phyloP scores from a whole-genome alignment of 1,139 yeast species.

The Candida albicans region DNA sequence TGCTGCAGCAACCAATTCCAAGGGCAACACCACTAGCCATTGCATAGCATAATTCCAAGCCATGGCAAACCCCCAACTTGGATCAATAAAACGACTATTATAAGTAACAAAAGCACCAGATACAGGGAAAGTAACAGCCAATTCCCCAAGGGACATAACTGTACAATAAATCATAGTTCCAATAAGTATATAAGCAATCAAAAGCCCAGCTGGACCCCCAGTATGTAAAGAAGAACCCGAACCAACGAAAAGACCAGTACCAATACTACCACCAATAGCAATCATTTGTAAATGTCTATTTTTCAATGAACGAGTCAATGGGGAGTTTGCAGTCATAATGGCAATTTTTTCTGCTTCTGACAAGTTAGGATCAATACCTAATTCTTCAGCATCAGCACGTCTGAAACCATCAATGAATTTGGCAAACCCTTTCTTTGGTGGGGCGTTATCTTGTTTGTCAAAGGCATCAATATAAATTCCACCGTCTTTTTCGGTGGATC shows the following conservation, averaged over 20 bases:
- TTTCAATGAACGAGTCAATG: conserved; percentile 63
- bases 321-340: conserved; percentile 64
- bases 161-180: conserved; percentile 58
- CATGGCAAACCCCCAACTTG: conserved; percentile 76
- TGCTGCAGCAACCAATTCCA: conserved; percentile 42
- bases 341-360: conserved; percentile 71
- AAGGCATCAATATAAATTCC: conserved; percentile 47
- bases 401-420: conserved; percentile 57
- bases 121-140: conserved; percentile 70
- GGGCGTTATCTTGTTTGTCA: conserved; percentile 28
- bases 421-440: conserved; percentile 37
- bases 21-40: conserved; percentile 40
- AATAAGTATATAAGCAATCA: conserved; percentile 57
- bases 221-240: conserved; percentile 52
- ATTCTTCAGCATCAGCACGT: conserved; percentile 46
- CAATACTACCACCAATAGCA: conserved; percentile 86
- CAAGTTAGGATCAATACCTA: conserved; percentile 67
- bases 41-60: conserved; percentile 45
- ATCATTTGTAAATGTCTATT: conserved; percentile 75
- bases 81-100: conserved; percentile 60
- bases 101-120: conserved; percentile 74
- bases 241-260: conserved; percentile 76
- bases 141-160: conserved; percentile 70
- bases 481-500: conserved; percentile 40
- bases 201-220: conserved; percentile 79